A percentile compares a stretch with the other conserved stretches of the same genome.
Conservation (phyloP, 2,329 filamentous ascomycete species). For the Curvularia spicifera region DNA sequence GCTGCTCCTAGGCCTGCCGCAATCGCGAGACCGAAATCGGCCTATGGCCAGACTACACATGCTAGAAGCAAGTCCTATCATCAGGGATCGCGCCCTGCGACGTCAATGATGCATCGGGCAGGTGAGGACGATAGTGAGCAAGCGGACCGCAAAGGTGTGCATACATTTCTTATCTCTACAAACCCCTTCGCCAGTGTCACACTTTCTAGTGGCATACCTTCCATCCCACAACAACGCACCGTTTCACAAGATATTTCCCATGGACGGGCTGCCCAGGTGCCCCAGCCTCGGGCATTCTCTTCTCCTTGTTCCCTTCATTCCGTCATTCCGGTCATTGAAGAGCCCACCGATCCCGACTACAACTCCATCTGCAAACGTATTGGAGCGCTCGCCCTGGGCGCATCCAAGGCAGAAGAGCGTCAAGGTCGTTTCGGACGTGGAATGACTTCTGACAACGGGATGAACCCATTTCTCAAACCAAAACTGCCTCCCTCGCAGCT, state of each 20-base stretch:
- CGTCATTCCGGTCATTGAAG: slow-evolving; percentile 36
- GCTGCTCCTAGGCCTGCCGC: slow-evolving; percentile 57
- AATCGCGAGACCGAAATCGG: slow-evolving; percentile 57
- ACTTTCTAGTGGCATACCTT: slow-evolving; percentile 37
- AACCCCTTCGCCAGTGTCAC: slow-evolving; percentile 37
- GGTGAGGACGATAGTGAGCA: slow-evolving; percentile 49
- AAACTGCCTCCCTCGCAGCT: slow-evolving; percentile 27
- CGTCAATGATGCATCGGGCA: slow-evolving; percentile 52
- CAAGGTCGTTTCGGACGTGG: slow-evolving; percentile 35
- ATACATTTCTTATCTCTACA: slow-evolving; percentile 50
- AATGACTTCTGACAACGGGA: slow-evolving; percentile 37
- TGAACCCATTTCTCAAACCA: slow-evolving; percentile 33
- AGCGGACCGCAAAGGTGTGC: slow-evolving; percentile 56
- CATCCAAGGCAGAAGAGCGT: slow-evolving; percentile 26
- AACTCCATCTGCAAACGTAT: slow-evolving; percentile 35
- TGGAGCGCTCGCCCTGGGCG: slow-evolving; percentile 35
- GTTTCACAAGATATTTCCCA: slow-evolving; percentile 26
- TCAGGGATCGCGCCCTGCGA: slow-evolving; percentile 50
- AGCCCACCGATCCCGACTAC: slow-evolving; percentile 40
- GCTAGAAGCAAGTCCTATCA: slow-evolving; percentile 57
- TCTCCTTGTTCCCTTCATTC: slow-evolving; percentile 33
- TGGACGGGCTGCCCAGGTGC: slow-evolving; percentile 22
- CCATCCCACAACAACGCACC: slow-evolving; percentile 28
- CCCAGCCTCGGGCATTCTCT: slow-evolving; percentile 31
- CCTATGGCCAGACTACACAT: slow-evolving; percentile 46